Base-by-base conservation (phyloP, 148 eudicot species). In the Chenopodium quinoa region DNA sequence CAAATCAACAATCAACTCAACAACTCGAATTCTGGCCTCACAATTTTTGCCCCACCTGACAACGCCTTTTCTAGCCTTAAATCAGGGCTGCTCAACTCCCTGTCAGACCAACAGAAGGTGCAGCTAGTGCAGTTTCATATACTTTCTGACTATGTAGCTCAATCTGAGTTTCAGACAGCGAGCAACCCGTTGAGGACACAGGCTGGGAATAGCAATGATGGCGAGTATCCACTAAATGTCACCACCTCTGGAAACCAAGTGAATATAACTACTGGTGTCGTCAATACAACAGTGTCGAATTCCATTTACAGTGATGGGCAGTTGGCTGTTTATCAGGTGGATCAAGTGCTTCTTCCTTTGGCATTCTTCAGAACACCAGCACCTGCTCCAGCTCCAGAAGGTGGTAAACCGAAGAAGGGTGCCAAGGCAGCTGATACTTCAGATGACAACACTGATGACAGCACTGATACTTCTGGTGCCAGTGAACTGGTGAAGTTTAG, bases 111-210 rank as follows among this genome's bases (percentile, higher is more conserved):
- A 65, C 89, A 97, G 63, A 90, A 96, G 58, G 91, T 85, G 7
- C 87, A 88, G 71, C 75, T 96, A 10, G 48, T 96, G 1, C 99
- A 93, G 73, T 96, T 88, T 82, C 98, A 96, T 78, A 79, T 96
- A 29, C 64, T 97, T 56, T 96, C 98, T 2, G 79, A 79, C 0
- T 89, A 76, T 63, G 79, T 92, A 50, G 86, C 99, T 22, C 79
- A 80, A 4, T 71, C 91, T 1, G 87, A 94, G 77, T 97, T 97
- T 77, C 98, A 94, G 75, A 97, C 99, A 0, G 95, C 87, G 0
- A 97, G 94, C 79, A 94, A 97, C 79, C 99, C 99, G 0, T 32
- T 94, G 14, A 80, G 97, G 70, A 96, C 99, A 14, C 98, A 96
- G 65, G 99, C 99, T 17, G 99, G 99, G 27, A 83, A 88, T 83